These are phyloP conservation scores for Oryza meridionalis DNA, from an alignment of 176 grass and related monocot species.

Conservation along the genomic window DNA sequence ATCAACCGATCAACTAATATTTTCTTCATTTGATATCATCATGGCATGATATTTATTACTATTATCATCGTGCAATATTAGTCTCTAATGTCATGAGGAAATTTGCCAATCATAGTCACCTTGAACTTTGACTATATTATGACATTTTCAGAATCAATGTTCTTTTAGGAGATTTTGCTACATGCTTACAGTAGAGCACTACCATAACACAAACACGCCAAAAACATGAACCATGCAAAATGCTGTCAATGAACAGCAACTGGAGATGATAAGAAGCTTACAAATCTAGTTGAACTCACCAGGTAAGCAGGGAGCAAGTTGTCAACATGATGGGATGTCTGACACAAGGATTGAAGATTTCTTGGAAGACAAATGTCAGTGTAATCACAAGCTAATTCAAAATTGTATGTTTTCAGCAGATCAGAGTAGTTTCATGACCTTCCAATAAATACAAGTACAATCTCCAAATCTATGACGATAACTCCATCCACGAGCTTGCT, in stretches of 20 bases:
- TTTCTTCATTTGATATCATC: slow-evolving; percentile 23
- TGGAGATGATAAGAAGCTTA: slow-evolving; percentile 21
- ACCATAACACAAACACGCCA: background rate
- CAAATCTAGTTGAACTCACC: slow-evolving; percentile 23
- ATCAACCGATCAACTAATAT: background rate
- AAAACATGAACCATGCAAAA: background rate
- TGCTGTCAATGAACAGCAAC: background rate
- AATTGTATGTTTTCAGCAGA: slow-evolving; percentile 44
- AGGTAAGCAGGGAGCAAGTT: slow-evolving; percentile 16
- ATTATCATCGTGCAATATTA: background rate
- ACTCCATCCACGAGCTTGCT: slow-evolving; percentile 21
- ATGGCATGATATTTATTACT: background rate
- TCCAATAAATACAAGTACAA: slow-evolving; percentile 40
- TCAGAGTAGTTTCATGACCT: slow-evolving; percentile 26
- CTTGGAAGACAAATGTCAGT: slow-evolving; percentile 28
- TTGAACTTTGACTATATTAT: slow-evolving; percentile 53
- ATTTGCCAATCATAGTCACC: background rate
- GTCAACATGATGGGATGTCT: background rate
- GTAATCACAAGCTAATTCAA: slow-evolving; percentile 39
- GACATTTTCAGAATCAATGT: slow-evolving; percentile 46
- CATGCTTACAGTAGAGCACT: background rate
- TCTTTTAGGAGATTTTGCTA: slow-evolving; percentile 37
- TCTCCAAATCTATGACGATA: slow-evolving; percentile 22
- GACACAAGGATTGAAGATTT: slow-evolving; percentile 22
- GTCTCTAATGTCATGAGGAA: background rate